These are phyloP conservation scores for Quercus agrifolia DNA, from an alignment of 306 rosid genomes.

Conservation along the genomic window DNA sequence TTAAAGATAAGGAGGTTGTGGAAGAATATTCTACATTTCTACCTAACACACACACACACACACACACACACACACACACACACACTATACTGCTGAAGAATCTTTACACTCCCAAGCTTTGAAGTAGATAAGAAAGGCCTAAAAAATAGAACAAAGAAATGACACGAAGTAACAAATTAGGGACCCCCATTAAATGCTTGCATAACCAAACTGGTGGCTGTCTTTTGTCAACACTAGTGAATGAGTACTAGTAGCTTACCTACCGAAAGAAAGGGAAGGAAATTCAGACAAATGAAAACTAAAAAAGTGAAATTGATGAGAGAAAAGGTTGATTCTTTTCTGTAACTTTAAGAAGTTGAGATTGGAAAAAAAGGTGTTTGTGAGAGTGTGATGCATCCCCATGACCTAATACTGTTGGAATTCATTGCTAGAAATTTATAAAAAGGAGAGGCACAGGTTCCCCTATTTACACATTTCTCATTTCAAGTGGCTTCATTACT, in stretches of 20 bases:
- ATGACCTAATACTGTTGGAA: background rate
- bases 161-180: background rate
- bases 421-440: background rate
- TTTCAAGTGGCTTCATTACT: background rate
- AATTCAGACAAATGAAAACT: background rate
- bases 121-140: background rate
- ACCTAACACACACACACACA: background rate
- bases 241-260: slow-evolving; percentile 4
- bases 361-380: background rate
- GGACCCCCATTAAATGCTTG: background rate
- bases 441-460: background rate
- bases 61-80: background rate
- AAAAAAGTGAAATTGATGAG: background rate
- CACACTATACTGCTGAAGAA: background rate
- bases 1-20: background rate
- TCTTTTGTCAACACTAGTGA: background rate
- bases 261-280: background rate
- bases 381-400: background rate
- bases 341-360: background rate
- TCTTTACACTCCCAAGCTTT: background rate
- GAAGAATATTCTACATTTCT: slow-evolving; percentile 8
- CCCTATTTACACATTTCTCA: background rate
- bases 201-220: background rate
- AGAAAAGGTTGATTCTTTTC: background rate
- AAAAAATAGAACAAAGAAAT: background rate